phyloP scores from a whole-genome alignment of 345 rosid species.

The Populus pruinosa region DNA sequence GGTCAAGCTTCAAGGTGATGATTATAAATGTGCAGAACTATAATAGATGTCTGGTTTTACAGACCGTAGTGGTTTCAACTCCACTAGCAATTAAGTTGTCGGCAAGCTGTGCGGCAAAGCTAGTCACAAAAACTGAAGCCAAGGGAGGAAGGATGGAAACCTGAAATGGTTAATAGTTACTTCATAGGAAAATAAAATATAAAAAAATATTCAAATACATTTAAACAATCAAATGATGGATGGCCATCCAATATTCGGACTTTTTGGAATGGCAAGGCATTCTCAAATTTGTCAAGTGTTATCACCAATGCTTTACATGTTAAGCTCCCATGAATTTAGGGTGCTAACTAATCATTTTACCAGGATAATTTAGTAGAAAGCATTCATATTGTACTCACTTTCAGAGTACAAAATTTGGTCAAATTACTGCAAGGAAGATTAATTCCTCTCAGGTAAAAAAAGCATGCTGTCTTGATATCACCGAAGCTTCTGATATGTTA shows the following conservation, averaged over 20 bases:
- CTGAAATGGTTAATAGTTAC: slow-evolving; percentile 35
- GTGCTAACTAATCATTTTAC: no score
- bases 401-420: not conserved
- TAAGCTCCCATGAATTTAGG: not conserved
- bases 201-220: not conserved
- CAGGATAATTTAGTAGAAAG: not conserved
- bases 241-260: not conserved
- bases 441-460: not conserved
- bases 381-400: not conserved
- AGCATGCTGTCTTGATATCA: not conserved
- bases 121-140: slow-evolving; percentile 78
- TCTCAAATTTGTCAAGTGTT: not conserved
- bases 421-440: not conserved
- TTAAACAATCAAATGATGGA: not conserved
- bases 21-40: slow-evolving; percentile 9
- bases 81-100: slow-evolving; percentile 80
- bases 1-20: not conserved
- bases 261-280: not conserved
- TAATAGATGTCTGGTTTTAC: not conserved
- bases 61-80: slow-evolving; percentile 78
- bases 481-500: not conserved
- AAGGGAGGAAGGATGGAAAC: slow-evolving; percentile 97
- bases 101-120: slow-evolving; percentile 75
- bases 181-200: not conserved
- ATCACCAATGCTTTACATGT: not conserved